Base-by-base conservation (phyloP, 1,139 yeast genomes). In the Nadsonia commutata region DNA sequence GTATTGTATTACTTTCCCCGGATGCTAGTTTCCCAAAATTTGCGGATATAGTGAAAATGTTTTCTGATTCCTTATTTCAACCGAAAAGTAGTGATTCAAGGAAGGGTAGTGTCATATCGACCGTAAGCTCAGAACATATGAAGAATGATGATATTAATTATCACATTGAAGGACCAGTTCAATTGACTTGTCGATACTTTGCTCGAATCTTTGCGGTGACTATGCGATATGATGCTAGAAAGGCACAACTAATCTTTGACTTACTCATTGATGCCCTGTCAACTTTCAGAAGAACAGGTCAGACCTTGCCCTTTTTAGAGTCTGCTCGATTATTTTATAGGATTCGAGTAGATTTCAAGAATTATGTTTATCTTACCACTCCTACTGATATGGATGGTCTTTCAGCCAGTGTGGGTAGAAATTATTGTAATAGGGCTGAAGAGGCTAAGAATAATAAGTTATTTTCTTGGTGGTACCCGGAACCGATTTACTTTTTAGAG, bases 321-420 rank as follows among this genome's bases (percentile, higher is more conserved):
- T 63, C 77, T 1, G 67, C 78, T 18, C 68, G 80, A 43, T 64
- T 76, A 18, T 59, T 81, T 45, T 63, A 72, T 16, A 65, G 88
- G 46, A 60, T 80, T 1, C 64, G 93, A 43, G 67, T 65, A 1
- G 72, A 80, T 1, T 54, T 63, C 3, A 70, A 68, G 31, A 67
- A 67, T 13, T 60, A 58, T 31, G 57, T 80, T 1, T 75, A 67
- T 52, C 61, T 80, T 38, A 64, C 76, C 0, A 64, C 68, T 13
- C 82, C 84, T 3, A 60, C 62, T 1, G 84, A 80, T 53, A 74
- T 79, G 68, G 80, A 75, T 42, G 86, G 85, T 0, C 60, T 80
- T 22, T 72, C 85, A 2, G 71, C 77, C 3, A 71, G 77, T 0
- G 67, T 80, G 46, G 70, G 71, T 7, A 64, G 85, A 50, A 71